Conservation (phyloP, 257 asterid genomes). For the Henckelia pumila region DNA sequence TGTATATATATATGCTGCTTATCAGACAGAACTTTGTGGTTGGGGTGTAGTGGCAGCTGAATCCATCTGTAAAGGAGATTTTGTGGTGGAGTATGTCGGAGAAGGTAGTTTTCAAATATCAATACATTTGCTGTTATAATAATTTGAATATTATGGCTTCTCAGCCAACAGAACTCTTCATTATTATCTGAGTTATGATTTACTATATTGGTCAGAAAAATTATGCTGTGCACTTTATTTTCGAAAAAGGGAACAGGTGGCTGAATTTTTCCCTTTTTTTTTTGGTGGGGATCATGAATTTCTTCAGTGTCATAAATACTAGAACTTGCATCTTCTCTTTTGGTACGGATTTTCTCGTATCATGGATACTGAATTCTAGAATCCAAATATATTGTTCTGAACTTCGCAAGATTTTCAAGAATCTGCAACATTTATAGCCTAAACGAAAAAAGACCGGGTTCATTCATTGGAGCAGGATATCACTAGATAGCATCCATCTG, state of each 20-base stretch:
- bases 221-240: too few relatives aligned
- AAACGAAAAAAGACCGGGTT: too few relatives aligned
- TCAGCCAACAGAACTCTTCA: too few relatives aligned
- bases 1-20: slow-evolving; percentile 31
- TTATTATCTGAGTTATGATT: too few relatives aligned
- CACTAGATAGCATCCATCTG: too few relatives aligned
- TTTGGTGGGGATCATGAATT: not conserved
- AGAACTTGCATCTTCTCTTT: too few relatives aligned
- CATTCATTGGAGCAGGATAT: too few relatives aligned
- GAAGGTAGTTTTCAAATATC: slow-evolving; percentile 60
- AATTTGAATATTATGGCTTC: not conserved
- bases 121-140: not conserved
- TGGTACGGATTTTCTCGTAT: too few relatives aligned
- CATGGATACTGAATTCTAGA: not conserved
- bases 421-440: not conserved
- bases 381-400: not conserved
- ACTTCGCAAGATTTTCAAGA: not conserved
- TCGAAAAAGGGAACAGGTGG: too few relatives aligned
- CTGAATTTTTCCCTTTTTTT: too few relatives aligned
- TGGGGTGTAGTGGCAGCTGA: slow-evolving; percentile 98
- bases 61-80: slow-evolving; percentile 65
- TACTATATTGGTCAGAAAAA: too few relatives aligned
- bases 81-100: slow-evolving; percentile 86
- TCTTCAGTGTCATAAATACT: not conserved
- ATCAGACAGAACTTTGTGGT: slow-evolving; percentile 88